Conservation (phyloP, 371 early-diverging fungal species). For the Entomophthora muscae region DNA sequence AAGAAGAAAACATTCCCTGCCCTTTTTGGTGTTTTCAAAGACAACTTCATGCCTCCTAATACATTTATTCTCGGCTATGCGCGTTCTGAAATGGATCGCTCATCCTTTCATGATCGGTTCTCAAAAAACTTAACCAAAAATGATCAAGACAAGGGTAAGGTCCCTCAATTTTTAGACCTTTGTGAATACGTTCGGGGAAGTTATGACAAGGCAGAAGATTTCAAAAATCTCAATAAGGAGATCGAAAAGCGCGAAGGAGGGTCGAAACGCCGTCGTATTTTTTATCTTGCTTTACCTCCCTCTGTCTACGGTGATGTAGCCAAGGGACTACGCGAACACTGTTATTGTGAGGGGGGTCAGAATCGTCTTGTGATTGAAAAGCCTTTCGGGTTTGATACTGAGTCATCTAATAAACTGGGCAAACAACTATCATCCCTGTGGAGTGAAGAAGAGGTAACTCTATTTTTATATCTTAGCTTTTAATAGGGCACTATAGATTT, state of each 20-base stretch:
- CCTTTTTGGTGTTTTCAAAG: constrained; percentile 66
- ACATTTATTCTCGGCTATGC: constrained; percentile 89
- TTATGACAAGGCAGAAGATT: constrained; percentile 72
- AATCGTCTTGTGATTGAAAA: constrained; percentile 92
- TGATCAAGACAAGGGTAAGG: constrained; percentile 28
- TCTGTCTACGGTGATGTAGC: constrained; percentile 80
- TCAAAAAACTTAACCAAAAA: constrained; percentile 35
- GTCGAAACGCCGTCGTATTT: constrained; percentile 38
- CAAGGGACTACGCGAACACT: constrained; percentile 39
- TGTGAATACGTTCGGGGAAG: constrained; percentile 76
- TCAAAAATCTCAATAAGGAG: constrained; percentile 33
- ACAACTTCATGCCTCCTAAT: constrained; percentile 53
- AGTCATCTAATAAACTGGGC: constrained; percentile 52
- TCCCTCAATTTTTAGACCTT: constrained; percentile 48
- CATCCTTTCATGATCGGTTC: constrained; percentile 59
- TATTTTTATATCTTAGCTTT: too few relatives aligned
- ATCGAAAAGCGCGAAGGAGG: constrained; percentile 34
- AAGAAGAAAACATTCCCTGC: constrained; percentile 98
- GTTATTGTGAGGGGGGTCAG: constrained; percentile 29
- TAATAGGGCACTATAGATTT: constrained; percentile 60
- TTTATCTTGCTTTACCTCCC: constrained; percentile 98
- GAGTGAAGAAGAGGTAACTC: constrained; percentile 64
- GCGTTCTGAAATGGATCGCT: constrained; percentile 57
- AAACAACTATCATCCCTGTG: constrained; percentile 48
- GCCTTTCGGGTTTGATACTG: constrained; percentile 93